Base-by-base conservation (phyloP, 305 asterid species). In the Fraxinus latifolia region DNA sequence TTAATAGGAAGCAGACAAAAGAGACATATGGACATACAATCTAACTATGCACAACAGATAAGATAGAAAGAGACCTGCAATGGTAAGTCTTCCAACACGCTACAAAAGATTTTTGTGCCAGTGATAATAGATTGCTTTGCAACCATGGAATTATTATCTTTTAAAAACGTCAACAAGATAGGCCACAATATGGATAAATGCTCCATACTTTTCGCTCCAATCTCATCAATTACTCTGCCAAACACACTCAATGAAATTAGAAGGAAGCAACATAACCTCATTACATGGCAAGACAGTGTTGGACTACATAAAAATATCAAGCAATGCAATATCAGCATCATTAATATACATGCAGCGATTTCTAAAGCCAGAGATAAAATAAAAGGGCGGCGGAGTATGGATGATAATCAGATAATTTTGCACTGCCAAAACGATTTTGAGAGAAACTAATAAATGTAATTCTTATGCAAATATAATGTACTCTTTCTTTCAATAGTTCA, bases 171-270 rank as follows among this genome's bases (percentile, higher is more conserved):
- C 79, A 92, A 84, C 78, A 96, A 82, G 70, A 93, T 92, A 58
- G 97, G 95, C 85, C 94, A 84, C 76, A 96, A 83, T 36, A 88
- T 80, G 84, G 89, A 83, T 19, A 91, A 86, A 82, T 92, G 92
- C 80, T 92, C 93, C 87, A 91, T 80, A 62, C 92, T 76, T 87
- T 84, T 92, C 86, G 89, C 80, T 77, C 97, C 97, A 82, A 94
- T 85, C 86, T 90, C 97, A 77, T 91, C 97, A 84, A 93, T 92
- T 83, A 92, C 84, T 91, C 99, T 96, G 92, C 86, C 84, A 92
- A 81, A 80, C 84, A 82, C 83, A 83, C 50, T 80, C 76, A 60
- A 70, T 2, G 75, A 76, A 55, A 77, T 84, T 72, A 82, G 77
- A 21, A 76, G 75, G 79, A 83, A 37, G 33, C 74, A 77, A 83